phyloP scores from a whole-genome alignment of 352 stramenopile genomes.

The Phytophthora brassicae region DNA sequence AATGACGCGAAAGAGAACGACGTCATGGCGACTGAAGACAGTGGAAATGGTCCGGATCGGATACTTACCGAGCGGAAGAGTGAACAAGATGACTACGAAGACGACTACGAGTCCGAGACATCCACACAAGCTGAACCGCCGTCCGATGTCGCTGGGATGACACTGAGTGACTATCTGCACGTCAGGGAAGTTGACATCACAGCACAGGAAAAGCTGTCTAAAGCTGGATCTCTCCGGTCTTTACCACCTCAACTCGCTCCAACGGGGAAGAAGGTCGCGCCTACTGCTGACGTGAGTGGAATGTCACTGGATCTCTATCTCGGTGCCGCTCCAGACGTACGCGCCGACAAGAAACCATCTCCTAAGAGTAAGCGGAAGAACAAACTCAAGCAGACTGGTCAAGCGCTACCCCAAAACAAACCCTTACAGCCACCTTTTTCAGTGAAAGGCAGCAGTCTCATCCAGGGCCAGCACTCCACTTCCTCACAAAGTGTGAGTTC shows the following conservation, averaged over 20 bases:
- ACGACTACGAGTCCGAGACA: constrained; percentile 48
- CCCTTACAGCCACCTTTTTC: constrained; percentile 19
- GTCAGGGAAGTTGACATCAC: constrained; percentile 30
- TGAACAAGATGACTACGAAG: constrained; percentile 32
- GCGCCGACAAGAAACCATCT: constrained; percentile 28
- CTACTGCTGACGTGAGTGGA: constrained; percentile 39
- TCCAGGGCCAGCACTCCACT: constrained; percentile 7
- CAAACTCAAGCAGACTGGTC: constrained; percentile 21
- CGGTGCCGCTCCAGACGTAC: constrained; percentile 28
- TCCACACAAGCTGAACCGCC: constrained; percentile 13
- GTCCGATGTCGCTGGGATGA: constrained; percentile 43
- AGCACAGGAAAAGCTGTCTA: constrained; percentile 21
- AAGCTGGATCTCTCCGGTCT: constrained; percentile 10
- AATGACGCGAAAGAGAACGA: constrained; percentile 48
- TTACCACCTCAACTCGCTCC: constrained; percentile 18
- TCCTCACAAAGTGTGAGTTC: constrained; percentile 23
- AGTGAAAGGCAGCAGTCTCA: constrained; percentile 27
- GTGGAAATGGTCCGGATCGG: no score
- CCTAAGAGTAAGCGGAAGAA: constrained; percentile 39
- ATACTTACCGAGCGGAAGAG: constrained; percentile 9
- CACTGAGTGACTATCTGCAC: constrained; percentile 64
- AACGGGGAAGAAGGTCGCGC: constrained; percentile 18
- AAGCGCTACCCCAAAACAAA: constrained; percentile 18
- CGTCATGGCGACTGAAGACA: constrained; percentile 56
- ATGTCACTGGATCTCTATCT: constrained; percentile 73